These are phyloP conservation scores for Aspergillus bombycis DNA, from an alignment of 2,329 filamentous ascomycete species.

Conservation along the genomic window DNA sequence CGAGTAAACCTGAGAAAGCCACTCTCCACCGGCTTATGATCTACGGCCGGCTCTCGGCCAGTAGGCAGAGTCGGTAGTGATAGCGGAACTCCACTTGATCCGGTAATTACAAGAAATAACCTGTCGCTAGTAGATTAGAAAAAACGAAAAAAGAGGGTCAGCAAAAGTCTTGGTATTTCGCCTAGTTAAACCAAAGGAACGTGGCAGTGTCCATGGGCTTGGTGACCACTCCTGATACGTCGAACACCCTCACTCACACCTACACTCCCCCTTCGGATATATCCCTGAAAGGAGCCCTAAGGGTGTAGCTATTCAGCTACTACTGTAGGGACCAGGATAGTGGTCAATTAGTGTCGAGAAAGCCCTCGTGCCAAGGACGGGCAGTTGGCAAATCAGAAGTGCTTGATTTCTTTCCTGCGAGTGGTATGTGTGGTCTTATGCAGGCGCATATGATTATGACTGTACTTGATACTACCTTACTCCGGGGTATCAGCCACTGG, in stretches of 20 bases:
- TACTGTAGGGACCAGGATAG: slow-evolving; percentile 15
- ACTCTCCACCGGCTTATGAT: slow-evolving; percentile 8
- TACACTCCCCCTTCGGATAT: not conserved
- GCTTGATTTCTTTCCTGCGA: not conserved
- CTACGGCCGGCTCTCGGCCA: slow-evolving; percentile 8
- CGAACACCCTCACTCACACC: not conserved
- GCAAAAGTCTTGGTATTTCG: not conserved
- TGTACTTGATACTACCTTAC: not conserved
- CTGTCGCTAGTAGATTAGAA: not conserved
- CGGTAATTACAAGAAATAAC: slow-evolving; percentile 1
- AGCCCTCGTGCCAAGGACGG: not conserved
- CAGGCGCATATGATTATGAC: not conserved
- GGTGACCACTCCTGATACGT: not conserved
- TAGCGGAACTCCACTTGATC: slow-evolving; percentile 7
- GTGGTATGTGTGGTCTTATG: not conserved
- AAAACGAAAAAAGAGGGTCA: not conserved
- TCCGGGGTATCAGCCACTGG: not conserved
- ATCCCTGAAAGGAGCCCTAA: slow-evolving; percentile 1
- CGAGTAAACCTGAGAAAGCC: not conserved
- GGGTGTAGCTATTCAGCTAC: slow-evolving; percentile 1
- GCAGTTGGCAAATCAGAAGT: not conserved
- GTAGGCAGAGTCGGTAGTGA: slow-evolving; percentile 3
- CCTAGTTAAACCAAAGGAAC: not conserved
- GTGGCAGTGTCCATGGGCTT: not conserved
- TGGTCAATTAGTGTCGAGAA: not conserved